Evolutionary conservation across 495 filamentous ascomycete genomes (phyloP), one percentile per base, ranked within the genome.

Genomic region (Opeltia flavorubescens): DNA sequence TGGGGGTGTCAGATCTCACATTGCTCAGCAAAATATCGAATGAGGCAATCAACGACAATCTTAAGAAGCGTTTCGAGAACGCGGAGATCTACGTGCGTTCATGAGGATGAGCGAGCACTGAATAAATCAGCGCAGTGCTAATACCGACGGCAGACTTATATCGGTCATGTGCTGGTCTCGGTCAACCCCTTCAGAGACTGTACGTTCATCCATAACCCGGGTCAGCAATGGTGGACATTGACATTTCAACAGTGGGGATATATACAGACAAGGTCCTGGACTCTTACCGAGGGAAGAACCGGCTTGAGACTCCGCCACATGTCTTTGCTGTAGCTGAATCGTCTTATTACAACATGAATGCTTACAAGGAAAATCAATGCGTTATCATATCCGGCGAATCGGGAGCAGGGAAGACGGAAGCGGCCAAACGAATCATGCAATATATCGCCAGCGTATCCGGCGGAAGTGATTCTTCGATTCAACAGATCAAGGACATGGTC

Each of bases 381-480:
- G 89, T 99, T 43, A 99, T 99, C 62, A 99, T 99, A 50, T 95
- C 89, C 18, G 93, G 93, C 53, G 93, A 99, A 70, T 96, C 93
- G 7, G 93, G 93, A 49, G 93, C 93, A 9, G 93, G 93, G 56
- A 99, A 99, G 68, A 99, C 93, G n/a, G 93, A 99, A 62, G 93
- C 93, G 0, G 93, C 93, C 44, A 99, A 99, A 71, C 79, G 89
- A 53, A 83, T 99, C 52, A 99, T 99, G 89, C 93, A 96, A 65
- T 96, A 96, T 66, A 95, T 99, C 66, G 93, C 93, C 45, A 95
- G 82, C 58, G 89, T 95, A 4, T 95, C 93, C 1, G 87, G 86
- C 33, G 86, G 87, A 35, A 80, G 71, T 53, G 81, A 88, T 56
- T 85, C 83, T 23, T 88, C 86, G n/a, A 95, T 96, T 59, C 85